Base-by-base conservation (phyloP, 306 rosid species). In the Quercus engelmannii region DNA sequence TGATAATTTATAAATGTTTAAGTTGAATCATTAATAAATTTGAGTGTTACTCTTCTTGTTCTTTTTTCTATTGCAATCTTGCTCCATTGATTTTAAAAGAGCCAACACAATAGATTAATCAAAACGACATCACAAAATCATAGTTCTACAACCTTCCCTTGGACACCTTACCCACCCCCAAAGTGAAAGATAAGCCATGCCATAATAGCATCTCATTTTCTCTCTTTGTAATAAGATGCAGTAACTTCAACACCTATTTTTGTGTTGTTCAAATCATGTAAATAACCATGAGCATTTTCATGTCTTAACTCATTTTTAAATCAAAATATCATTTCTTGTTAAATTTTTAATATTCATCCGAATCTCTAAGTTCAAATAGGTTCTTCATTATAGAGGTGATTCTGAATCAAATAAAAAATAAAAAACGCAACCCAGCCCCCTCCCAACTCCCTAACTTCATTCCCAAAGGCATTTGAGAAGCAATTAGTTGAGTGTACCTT, bases 401-500 rank as follows among this genome's bases (percentile, higher is more conserved):
- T 64, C 46, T 38, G 1, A 26, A 6, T 14, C 41, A 17, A 1
- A 30, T 15, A 8, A 64, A 64, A 41, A 18, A 23, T 28, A 6
- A 8, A 28, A 15, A 59, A 12, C 30, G 1, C 21, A 63, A 28
- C n/a, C 41, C 38, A 6, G 30, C n/a, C 69, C 41, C 21, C 41
- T 26, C n/a, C 69, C 20, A 19, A 63, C 68, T 62, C 23, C 49
- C 1, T 12, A 20, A 17, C 13, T 31, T 31, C 35, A 20, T 31
- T 65, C 12, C 41, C 49, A 9, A 67, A 67, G 72, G 51, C 20
- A 19, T 33, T 67, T 9, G 51, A 9, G 38, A 67, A 67, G 52
- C 72, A 67, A 26, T 75, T 67, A 19, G 38, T 55, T 54, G 62
- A 75, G 79, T 21, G 71, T 90, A 92, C 96, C 98, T 95, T 95